Evolutionary conservation across 2,329 filamentous ascomycete genomes (phyloP).

Genomic region (Colletotrichum cordylinicola): DNA sequence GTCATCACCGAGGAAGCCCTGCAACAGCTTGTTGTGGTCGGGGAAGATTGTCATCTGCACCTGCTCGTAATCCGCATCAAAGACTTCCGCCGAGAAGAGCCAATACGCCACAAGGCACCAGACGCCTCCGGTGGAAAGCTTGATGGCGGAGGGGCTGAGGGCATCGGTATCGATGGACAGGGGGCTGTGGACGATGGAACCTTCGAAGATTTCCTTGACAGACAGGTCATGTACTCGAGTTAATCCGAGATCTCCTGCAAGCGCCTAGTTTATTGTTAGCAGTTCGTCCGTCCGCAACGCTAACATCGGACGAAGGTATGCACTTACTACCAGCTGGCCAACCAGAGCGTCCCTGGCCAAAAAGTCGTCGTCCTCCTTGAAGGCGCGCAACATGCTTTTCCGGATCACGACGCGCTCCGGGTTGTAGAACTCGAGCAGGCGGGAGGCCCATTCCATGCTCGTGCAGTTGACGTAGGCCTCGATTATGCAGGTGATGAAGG

Average conservation of each 20-base stretch:
- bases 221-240: constrained; percentile 42
- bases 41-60: constrained; percentile 66
- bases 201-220: constrained; percentile 50
- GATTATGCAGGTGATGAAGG: constrained; percentile 79
- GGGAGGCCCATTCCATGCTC: constrained; percentile 64
- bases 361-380: constrained; percentile 67
- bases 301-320: not conserved
- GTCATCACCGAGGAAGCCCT: constrained; percentile 57
- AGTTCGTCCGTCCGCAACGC: not conserved
- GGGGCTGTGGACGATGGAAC: constrained; percentile 48
- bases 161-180: constrained; percentile 51
- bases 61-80: constrained; percentile 58
- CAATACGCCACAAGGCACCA: constrained; percentile 67
- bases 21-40: constrained; percentile 60
- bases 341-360: constrained; percentile 69
- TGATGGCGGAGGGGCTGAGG: constrained; percentile 55
- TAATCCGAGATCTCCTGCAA: constrained; percentile 68
- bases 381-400: constrained; percentile 67
- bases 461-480: constrained; percentile 74
- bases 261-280: constrained; percentile 48
- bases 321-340: constrained; percentile 72
- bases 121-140: constrained; percentile 63
- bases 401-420: constrained; percentile 69
- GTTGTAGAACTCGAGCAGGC: constrained; percentile 72
- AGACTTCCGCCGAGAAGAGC: constrained; percentile 67